Conservation (phyloP, 2,329 filamentous ascomycete genomes). For the Alternaria arborescens region DNA sequence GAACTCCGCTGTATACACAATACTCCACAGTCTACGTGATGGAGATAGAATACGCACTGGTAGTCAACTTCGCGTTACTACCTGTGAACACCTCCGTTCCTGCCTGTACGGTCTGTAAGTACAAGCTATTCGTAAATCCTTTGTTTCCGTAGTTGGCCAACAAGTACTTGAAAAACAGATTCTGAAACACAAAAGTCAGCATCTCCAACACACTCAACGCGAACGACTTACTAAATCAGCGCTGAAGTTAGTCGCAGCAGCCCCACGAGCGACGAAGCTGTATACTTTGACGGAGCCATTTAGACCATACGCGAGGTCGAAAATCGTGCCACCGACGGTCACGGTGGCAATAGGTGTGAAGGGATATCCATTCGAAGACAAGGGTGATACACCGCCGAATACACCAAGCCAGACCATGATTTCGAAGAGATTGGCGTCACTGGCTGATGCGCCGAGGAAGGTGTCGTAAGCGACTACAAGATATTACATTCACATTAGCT, state of each 20-base stretch:
- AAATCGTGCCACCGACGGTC: background rate
- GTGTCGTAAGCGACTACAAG: background rate
- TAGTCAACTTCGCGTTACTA: background rate
- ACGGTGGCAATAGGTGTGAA: background rate
- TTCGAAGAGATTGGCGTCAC: background rate
- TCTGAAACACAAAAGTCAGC: background rate
- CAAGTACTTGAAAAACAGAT: background rate
- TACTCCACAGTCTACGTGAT: no score
- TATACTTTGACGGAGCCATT: background rate
- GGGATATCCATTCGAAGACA: background rate
- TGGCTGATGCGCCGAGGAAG: background rate
- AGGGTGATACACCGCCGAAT: background rate
- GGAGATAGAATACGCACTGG: background rate
- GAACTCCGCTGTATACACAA: no score
- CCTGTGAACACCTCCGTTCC: background rate
- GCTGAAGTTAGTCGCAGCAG: background rate
- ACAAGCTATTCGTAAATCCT: background rate
- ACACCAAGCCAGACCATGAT: slow-evolving; percentile 1
- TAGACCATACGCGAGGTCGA: background rate
- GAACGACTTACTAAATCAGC: background rate
- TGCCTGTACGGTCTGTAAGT: background rate
- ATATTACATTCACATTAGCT: background rate
- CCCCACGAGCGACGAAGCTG: background rate
- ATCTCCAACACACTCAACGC: no score
- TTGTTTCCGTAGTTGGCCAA: background rate